A percentile compares a stretch with the other conserved stretches of the same genome.
phyloP scores from a whole-genome alignment of 2,329 filamentous ascomycete genomes.

The Neonectria sp. region DNA sequence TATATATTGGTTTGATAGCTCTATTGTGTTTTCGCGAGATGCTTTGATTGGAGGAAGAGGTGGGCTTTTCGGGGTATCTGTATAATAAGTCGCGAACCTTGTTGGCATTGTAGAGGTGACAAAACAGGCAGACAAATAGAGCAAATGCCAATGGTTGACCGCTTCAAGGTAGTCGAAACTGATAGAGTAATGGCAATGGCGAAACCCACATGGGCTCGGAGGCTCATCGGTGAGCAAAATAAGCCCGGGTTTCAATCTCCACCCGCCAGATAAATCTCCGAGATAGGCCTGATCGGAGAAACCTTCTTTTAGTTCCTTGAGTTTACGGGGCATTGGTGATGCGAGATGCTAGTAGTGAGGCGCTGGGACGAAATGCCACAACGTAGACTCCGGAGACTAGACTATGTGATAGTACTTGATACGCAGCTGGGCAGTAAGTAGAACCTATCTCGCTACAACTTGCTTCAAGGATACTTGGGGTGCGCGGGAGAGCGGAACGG shows the following conservation, averaged over 20 bases:
- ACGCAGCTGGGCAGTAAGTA: not conserved
- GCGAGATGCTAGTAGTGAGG: not conserved
- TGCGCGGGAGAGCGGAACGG: not conserved
- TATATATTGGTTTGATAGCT: conserved; percentile 16
- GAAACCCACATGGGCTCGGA: conserved; percentile 46
- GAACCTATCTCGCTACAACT: not conserved
- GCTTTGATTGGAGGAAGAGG: conserved; percentile 20
- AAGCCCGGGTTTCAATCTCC: conserved; percentile 16
- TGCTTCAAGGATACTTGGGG: not conserved
- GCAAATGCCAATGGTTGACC: conserved; percentile 10
- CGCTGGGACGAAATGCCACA: not conserved
- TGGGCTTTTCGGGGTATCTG: conserved; percentile 19
- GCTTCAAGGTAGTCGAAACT: conserved; percentile 14
- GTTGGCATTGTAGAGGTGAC: conserved; percentile 16
- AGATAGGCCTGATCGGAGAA: conserved; percentile 29
- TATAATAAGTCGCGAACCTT: conserved; percentile 19
- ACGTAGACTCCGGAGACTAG: not conserved
- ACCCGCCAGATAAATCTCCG: conserved; percentile 27
- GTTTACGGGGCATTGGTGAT: not conserved
- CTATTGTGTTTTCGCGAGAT: not conserved
- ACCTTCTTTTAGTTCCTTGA: conserved; percentile 7
- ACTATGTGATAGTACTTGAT: not conserved
- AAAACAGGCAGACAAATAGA: conserved; percentile 27
- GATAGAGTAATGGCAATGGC: conserved; percentile 28
- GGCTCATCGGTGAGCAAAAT: conserved; percentile 47